Evolutionary conservation across 352 stramenopile species (phyloP), one percentile per base, ranked within the genome.

Genomic region (Phytophthora quininea): DNA sequence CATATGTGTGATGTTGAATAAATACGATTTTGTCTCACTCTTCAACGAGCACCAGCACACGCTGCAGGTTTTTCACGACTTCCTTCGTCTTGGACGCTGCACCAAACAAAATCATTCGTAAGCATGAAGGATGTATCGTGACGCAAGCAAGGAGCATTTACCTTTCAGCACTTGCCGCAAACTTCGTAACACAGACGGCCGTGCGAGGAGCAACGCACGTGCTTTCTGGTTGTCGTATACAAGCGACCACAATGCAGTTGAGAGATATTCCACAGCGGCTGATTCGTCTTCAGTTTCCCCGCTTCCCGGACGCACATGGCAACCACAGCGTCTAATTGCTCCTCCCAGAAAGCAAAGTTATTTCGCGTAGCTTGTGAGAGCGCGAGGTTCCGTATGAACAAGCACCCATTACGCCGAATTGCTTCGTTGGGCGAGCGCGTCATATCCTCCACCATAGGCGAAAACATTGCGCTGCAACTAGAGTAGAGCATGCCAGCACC

Each of bases 181-280:
- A 11, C 48, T 61, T 46, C 48, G 62, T n/a, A 86, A 51, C 12
- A 71, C 62, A 3, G 62, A 37, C 32, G 74, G 72, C 40, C 47
- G 69, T 2, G 72, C 60, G 15, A 80, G 51, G 7, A 92, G 32
- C 31, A 83, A 49, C 1, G 84, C 71, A 10, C 80, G 71, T 2
- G 83, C 79, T 48, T 86, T 82, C 38, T 91, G 82, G 58, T 89
- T 89, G 71, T 92, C 84, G 35, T 79, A 87, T 27, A 89, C 67
- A 40, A 91, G 64, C 10, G 79, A 78, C 73, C 80, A 79, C 2
- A 92, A 70, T 33, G 84, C 60, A 1, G 71, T 67, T 3, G 80
- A 79, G 2, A 90, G 42, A 15, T 76, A 70, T 15, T 47, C 62
- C 14, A 76, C 35, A 51, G 32, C 42, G 5, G 32, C 47, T 37